Evolutionary conservation across 345 rosid genomes (phyloP).

Genomic region (Bruguiera gymnorhiza): DNA sequence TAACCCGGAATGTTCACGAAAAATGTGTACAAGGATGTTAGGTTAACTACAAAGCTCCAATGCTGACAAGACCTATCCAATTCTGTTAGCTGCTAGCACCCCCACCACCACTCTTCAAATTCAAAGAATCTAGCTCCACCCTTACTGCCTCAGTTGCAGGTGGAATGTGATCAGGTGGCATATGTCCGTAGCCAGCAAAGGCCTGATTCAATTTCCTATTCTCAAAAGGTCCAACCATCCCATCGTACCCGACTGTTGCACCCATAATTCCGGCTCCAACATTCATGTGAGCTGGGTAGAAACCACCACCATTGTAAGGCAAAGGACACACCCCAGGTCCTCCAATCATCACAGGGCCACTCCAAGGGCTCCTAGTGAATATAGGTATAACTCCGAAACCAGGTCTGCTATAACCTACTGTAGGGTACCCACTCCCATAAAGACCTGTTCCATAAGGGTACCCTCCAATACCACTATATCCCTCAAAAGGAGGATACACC

Average conservation of each 20-base stretch:
- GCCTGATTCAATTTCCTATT: constrained; percentile 25
- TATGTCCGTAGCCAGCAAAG: constrained; percentile 20
- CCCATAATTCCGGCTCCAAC: constrained; percentile 28
- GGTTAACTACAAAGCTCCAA: constrained; percentile 24
- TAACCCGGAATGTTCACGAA: constrained; percentile 19
- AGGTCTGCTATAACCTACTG: constrained; percentile 28
- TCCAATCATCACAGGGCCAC: constrained; percentile 35
- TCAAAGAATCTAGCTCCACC: constrained; percentile 15
- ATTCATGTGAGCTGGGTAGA: constrained; percentile 39
- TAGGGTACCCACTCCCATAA: constrained; percentile 38
- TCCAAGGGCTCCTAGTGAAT: constrained; percentile 35
- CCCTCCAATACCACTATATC: constrained; percentile 33
- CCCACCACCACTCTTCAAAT: constrained; percentile 7
- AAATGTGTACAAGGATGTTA: constrained; percentile 6
- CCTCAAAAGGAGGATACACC: constrained; percentile 25
- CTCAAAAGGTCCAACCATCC: constrained; percentile 21
- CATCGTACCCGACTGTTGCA: constrained; percentile 20
- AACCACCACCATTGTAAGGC: constrained; percentile 26
- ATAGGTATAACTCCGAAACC: constrained; percentile 28
- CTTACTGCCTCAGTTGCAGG: constrained; percentile 25
- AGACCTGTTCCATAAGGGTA: constrained; percentile 34
- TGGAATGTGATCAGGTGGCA: constrained; percentile 15
- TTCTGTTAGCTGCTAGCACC: constrained; percentile 22
- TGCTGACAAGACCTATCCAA: constrained; percentile 20
- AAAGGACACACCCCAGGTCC: constrained; percentile 31